Evolutionary conservation across 345 rosid genomes (phyloP), one percentile per base, ranked within the genome.

Genomic region (Firmiana major): DNA sequence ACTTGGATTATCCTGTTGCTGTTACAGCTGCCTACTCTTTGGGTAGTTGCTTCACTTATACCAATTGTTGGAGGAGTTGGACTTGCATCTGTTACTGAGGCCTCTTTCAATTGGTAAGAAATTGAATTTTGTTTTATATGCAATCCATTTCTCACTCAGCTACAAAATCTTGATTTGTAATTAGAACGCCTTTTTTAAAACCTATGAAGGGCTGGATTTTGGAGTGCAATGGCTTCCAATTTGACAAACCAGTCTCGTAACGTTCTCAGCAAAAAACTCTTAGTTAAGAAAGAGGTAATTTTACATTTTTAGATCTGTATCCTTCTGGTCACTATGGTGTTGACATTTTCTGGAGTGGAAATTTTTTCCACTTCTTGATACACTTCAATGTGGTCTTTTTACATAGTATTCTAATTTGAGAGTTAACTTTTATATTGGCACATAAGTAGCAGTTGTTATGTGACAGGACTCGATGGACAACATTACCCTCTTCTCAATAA

Each of bases 51-150:
- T 87, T 91, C 99, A 78, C 91, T 96, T 68, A 0, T 96, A 43
- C 99, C 98, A 40, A 92, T 96, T 78, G 96, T 90, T 85, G 94
- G 99, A 75, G 99, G 99, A 38, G 99, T 96, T 76, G 97, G 86
- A 7, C 93, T 96, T 82, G 99, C 99, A 73, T 96, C 99, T 49
- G 85, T 88, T 9, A 92, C 97, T 16, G 98, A 96, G 87, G 94
- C 86, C 59, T 93, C 99, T 63, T 96, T 96, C 74, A 96, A 96
- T 82, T 96, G 99, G 99, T 93, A 82, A 80, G 85, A 38, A 75
- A 71, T 63, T 75, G 45, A 13, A 34, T 42, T 34, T 63, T 26
- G 4, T 26, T 26, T 48, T 19, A 48, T 17, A 7, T 69, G 55
- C 46, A 9, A 9, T 71, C 26, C 75, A 31, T 53, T 31, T 63